phyloP scores from a whole-genome alignment of 2,329 filamentous ascomycete genomes.

The Plectosphaerella cucumerina region DNA sequence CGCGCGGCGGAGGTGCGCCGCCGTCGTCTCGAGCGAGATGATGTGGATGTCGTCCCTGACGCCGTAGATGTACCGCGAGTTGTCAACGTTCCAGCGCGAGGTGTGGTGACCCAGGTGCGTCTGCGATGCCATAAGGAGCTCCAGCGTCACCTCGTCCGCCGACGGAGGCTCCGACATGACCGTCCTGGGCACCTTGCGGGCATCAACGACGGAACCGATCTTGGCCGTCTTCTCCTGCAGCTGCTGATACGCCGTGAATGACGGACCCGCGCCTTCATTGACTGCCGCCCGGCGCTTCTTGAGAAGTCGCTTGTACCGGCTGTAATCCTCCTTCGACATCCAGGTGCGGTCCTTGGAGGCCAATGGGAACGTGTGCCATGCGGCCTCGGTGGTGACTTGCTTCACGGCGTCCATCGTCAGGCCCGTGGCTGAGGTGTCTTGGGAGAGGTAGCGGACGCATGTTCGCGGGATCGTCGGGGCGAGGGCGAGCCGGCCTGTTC shows the following conservation, averaged over 20 bases:
- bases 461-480: conserved; percentile 35
- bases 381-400: conserved; percentile 11
- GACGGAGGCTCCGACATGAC: conserved; percentile 69
- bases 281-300: neutral
- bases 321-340: neutral
- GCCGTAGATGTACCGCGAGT: conserved; percentile 91
- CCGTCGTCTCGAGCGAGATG: conserved; percentile 85
- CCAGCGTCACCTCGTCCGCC: conserved; percentile 79
- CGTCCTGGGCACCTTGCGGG: conserved; percentile 61
- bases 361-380: conserved; percentile 24
- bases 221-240: neutral
- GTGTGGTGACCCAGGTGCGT: conserved; percentile 87
- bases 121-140: conserved; percentile 84
- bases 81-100: conserved; percentile 89
- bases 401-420: conserved; percentile 18
- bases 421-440: conserved; percentile 20
- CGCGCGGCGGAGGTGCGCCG: conserved; percentile 84
- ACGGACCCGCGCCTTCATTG: neutral
- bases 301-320: neutral
- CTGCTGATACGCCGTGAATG: neutral
- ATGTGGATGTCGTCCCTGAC: conserved; percentile 86
- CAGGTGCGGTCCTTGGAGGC: neutral
- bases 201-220: conserved; percentile 44
- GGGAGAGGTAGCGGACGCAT: conserved; percentile 35
- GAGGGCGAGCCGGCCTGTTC: conserved; percentile 49